phyloP scores from a whole-genome alignment of 176 grass and related monocot species.

The Phragmites australis region DNA sequence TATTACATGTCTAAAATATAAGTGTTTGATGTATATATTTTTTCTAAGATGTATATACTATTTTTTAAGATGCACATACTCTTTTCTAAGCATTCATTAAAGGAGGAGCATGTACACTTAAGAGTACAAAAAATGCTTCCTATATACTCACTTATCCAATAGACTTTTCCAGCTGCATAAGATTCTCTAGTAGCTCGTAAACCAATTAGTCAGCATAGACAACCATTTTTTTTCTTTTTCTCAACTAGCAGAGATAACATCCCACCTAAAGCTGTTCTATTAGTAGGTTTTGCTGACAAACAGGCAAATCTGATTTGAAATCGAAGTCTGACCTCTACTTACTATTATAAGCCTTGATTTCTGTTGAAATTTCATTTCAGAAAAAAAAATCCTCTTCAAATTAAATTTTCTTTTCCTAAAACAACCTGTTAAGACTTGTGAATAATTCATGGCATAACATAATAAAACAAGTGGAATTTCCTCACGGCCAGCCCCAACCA shows the following conservation, averaged over 20 bases:
- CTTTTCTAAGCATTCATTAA: too few relatives aligned
- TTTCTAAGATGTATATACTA: too few relatives aligned
- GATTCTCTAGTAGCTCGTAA: not conserved
- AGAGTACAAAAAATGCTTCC: too few relatives aligned
- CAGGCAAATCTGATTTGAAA: conserved; percentile 42
- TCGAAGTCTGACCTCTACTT: conserved; percentile 25
- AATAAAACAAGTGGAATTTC: conserved; percentile 5
- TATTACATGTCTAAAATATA: not conserved
- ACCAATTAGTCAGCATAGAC: conserved; percentile 7
- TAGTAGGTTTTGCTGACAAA: conserved; percentile 17
- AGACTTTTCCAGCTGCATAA: too few relatives aligned
- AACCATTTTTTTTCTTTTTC: not conserved
- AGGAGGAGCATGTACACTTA: too few relatives aligned
- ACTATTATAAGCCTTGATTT: conserved; percentile 16
- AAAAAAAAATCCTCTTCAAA: not conserved
- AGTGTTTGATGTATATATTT: too few relatives aligned
- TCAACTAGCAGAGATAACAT: conserved; percentile 26
- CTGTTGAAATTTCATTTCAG: conserved; percentile 31
- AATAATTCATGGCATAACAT: not conserved
- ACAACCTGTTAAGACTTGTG: not conserved
- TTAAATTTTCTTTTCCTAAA: not conserved
- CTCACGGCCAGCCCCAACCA: not conserved
- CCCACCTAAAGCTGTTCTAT: conserved; percentile 32
- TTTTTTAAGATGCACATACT: too few relatives aligned
- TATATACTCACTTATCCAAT: too few relatives aligned